Evolutionary conservation across 768 basidiomycete species (phyloP).

Genomic region (Leccinum fibrillosum): DNA sequence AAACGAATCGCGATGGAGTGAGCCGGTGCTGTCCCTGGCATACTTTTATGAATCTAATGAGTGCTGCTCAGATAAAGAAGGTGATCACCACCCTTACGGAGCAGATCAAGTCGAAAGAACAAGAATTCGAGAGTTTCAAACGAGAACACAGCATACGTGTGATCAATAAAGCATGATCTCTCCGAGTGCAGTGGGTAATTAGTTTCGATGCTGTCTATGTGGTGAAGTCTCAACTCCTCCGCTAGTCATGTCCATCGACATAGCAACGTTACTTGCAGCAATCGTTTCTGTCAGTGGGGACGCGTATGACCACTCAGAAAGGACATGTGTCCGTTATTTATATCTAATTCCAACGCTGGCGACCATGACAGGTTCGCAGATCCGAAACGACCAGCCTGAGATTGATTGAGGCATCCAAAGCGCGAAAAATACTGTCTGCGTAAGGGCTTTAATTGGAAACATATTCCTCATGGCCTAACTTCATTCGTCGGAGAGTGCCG

Average conservation of each 20-base stretch:
- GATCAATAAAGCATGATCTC: constrained; percentile 33
- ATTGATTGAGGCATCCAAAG: background rate
- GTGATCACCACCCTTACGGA: constrained; percentile 75
- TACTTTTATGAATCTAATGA: constrained; percentile 7
- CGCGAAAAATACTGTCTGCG: background rate
- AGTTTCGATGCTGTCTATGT: background rate
- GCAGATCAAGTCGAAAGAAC: constrained; percentile 87
- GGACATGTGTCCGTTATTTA: background rate
- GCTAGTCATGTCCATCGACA: background rate
- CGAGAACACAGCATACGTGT: constrained; percentile 73
- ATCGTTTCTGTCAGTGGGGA: background rate
- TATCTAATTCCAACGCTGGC: background rate
- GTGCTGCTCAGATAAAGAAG: constrained; percentile 63
- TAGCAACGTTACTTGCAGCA: background rate
- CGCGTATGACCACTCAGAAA: background rate
- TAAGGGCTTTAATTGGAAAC: background rate
- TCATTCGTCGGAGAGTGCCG: background rate
- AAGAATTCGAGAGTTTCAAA: constrained; percentile 79
- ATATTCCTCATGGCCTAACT: background rate
- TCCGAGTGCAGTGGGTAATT: constrained; percentile 3
- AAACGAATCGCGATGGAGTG: constrained; percentile 88
- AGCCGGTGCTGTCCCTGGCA: constrained; percentile 23
- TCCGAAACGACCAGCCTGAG: background rate
- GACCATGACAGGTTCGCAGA: background rate
- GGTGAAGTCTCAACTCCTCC: background rate